Evolutionary conservation across 2,329 filamentous ascomycete species (phyloP).

Genomic region (Apiospora arundinis): DNA sequence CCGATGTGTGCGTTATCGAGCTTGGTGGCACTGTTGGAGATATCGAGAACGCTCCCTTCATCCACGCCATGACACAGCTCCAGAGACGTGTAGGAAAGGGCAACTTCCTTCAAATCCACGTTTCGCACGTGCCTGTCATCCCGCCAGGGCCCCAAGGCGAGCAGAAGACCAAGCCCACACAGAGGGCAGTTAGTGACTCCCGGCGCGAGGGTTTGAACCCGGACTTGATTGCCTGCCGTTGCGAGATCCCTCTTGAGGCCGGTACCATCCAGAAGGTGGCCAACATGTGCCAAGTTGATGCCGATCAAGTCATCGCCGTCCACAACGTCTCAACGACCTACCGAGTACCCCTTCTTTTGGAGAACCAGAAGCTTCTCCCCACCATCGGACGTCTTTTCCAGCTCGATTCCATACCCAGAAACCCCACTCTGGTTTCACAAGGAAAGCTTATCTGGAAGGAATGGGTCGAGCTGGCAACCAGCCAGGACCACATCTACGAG

Average conservation of each 20-base stretch:
- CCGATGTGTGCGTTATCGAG: slow-evolving; percentile 91
- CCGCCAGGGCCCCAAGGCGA: slow-evolving; percentile 55
- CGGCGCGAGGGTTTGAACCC: slow-evolving; percentile 80
- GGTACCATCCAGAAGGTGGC: slow-evolving; percentile 86
- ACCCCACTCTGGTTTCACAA: slow-evolving; percentile 61
- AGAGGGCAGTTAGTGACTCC: slow-evolving; percentile 84
- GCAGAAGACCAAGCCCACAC: slow-evolving; percentile 97
- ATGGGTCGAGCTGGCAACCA: slow-evolving; percentile 76
- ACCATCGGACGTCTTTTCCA: slow-evolving; percentile 71
- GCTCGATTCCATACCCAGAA: slow-evolving; percentile 63
- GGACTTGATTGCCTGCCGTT: slow-evolving; percentile 91
- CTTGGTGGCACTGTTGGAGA: slow-evolving; percentile 31
- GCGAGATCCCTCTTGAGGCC: slow-evolving; percentile 76
- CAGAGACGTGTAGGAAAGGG: slow-evolving; percentile 73
- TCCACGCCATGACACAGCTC: slow-evolving; percentile 85
- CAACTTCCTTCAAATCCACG: slow-evolving; percentile 89
- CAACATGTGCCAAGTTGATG: slow-evolving; percentile 84
- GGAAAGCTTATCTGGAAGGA: slow-evolving; percentile 76
- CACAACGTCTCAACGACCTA: slow-evolving; percentile 90
- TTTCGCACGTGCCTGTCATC: slow-evolving; percentile 81
- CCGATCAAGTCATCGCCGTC: slow-evolving; percentile 86
- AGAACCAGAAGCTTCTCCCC: slow-evolving; percentile 76
- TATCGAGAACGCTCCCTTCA: slow-evolving; percentile 65
- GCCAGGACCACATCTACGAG: slow-evolving; percentile 70
- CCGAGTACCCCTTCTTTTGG: slow-evolving; percentile 90